Evolutionary conservation across 2,329 filamentous ascomycete genomes (phyloP).

Genomic region (Thelonectria blattea): DNA sequence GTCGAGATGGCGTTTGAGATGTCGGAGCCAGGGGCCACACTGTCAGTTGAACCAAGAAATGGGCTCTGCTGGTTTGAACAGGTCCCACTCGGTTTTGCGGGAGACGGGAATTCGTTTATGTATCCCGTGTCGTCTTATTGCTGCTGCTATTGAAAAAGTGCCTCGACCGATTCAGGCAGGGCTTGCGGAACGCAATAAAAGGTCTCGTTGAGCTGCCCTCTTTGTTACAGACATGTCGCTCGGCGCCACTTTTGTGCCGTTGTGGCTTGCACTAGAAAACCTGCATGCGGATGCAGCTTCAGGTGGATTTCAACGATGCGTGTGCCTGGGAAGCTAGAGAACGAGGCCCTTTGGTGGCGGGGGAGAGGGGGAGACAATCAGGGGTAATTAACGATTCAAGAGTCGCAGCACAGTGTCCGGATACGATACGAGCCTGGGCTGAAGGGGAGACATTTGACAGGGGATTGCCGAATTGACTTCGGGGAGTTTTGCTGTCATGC

Average conservation of each 20-base stretch:
- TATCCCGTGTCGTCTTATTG: not conserved
- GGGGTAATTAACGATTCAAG: not conserved
- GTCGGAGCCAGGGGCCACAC: not conserved
- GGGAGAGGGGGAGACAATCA: conserved; percentile 8
- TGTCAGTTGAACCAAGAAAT: not conserved
- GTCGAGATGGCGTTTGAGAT: conserved; percentile 1
- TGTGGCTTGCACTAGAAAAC: not conserved
- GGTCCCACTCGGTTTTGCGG: not conserved
- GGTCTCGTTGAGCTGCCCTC: not conserved
- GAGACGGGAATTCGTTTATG: not conserved
- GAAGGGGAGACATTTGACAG: conserved; percentile 1
- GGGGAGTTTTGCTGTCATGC: conserved; percentile 31
- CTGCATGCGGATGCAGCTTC: conserved; percentile 9
- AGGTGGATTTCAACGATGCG: not conserved
- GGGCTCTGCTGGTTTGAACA: not conserved
- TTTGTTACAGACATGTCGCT: not conserved
- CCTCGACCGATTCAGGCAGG: not conserved
- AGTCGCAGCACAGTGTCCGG: not conserved
- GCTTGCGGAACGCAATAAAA: conserved; percentile 8
- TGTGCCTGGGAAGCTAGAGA: not conserved
- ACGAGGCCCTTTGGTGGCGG: not conserved
- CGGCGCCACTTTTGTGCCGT: conserved; percentile 11
- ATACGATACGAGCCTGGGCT: not conserved
- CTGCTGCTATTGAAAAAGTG: not conserved
- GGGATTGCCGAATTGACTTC: conserved; percentile 11